Conservation (phyloP, 2,329 filamentous ascomycete genomes). For the Bisporella sp. region DNA sequence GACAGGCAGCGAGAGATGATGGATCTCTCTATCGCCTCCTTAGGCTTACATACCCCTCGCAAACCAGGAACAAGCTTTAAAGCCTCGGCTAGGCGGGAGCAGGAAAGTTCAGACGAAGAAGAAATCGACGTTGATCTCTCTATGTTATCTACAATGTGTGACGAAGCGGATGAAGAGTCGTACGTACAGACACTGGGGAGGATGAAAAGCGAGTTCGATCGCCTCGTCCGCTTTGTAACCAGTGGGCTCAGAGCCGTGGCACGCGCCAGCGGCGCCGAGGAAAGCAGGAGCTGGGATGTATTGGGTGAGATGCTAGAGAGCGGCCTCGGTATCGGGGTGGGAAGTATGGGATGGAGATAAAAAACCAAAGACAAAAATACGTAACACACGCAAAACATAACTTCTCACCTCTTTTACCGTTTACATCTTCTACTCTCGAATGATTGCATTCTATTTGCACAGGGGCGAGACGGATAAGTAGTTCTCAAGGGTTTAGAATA, state of each 20-base stretch:
- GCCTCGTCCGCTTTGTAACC: conserved; percentile 61
- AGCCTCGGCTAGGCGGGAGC: conserved; percentile 10
- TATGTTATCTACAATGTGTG: conserved; percentile 26
- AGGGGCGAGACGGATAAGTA: too few species aligned
- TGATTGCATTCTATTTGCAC: too few species aligned
- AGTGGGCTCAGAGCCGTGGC: conserved; percentile 69
- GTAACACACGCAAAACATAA: too few species aligned
- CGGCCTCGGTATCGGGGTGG: conserved; percentile 20
- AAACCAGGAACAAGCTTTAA: conserved; percentile 18
- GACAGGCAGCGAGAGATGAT: conserved; percentile 22
- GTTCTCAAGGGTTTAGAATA: too few species aligned
- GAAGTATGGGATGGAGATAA: too few species aligned
- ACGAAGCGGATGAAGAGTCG: conserved; percentile 22
- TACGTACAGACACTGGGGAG: conserved; percentile 47
- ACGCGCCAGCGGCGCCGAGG: conserved; percentile 58
- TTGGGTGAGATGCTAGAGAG: conserved; percentile 73
- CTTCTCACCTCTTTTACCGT: too few species aligned
- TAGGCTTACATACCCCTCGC: conserved; percentile 23
- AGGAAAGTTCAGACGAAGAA: conserved; percentile 27
- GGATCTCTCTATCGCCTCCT: conserved; percentile 23
- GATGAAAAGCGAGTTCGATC: conserved; percentile 57
- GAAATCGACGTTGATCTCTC: conserved; percentile 29
- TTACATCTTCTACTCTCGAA: too few species aligned
- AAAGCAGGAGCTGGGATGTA: conserved; percentile 62
- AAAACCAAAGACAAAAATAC: too few species aligned